Conservation (phyloP, 768 basidiomycete genomes). For the Hericium alpestre region DNA sequence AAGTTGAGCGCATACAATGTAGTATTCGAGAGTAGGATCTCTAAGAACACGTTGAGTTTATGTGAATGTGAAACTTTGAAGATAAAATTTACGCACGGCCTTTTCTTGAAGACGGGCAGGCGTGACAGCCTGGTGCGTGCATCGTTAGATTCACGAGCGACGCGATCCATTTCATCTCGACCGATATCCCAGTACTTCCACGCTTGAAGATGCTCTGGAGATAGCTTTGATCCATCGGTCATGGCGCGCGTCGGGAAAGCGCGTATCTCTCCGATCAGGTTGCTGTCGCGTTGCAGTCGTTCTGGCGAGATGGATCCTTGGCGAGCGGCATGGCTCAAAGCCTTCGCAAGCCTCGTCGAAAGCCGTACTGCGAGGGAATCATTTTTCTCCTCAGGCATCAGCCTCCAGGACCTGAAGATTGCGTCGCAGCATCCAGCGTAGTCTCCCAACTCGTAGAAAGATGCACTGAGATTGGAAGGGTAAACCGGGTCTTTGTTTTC, state of each 20-base stretch:
- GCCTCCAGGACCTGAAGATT: constrained; percentile 10
- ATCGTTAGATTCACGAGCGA: not conserved
- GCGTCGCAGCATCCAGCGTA: constrained; percentile 9
- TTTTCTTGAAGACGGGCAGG: not conserved
- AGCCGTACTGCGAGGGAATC: constrained; percentile 2
- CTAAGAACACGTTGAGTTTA: not conserved
- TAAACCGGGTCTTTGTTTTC: constrained; percentile 9
- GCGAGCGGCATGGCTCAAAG: constrained; percentile 4
- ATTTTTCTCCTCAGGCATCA: not conserved
- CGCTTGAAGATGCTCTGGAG: not conserved
- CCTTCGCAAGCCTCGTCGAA: constrained; percentile 9
- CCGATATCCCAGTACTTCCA: not conserved
- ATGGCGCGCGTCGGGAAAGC: not conserved
- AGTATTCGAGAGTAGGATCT: not conserved
- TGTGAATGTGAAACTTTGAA: not conserved
- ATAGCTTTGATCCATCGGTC: not conserved
- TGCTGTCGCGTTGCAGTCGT: not conserved
- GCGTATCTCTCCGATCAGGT: not conserved
- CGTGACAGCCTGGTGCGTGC: not conserved
- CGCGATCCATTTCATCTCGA: not conserved
- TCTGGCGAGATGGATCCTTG: not conserved
- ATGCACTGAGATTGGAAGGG: constrained; percentile 16
- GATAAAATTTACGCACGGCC: not conserved
- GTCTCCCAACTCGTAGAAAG: constrained; percentile 13
- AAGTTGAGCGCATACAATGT: not conserved